Base-by-base conservation (phyloP, 768 basidiomycete genomes). In the Serendipita vermifera region DNA sequence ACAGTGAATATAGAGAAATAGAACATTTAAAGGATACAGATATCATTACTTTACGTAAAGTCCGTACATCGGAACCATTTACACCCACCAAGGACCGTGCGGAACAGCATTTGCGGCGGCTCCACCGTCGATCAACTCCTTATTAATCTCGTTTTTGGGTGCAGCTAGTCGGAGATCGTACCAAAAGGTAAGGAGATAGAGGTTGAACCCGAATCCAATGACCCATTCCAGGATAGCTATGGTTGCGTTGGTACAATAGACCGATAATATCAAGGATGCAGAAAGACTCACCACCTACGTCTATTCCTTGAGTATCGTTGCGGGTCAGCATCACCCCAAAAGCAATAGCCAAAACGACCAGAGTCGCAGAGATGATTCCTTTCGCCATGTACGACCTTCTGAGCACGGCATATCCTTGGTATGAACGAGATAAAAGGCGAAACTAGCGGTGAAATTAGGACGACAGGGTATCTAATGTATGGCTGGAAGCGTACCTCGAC, bases 171-270 rank as follows among this genome's bases (percentile, higher is more conserved):
- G 71, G n/a, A 86, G 73, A 66, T 89, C 87, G 65, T 76, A 83
- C 60, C 67, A 78, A 69, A 85, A 88, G 0, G 84, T 82, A 57
- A 85, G 70, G 36, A 87, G 69, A 66, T 84, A 88, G 61, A 85
- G 74, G 3, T 81, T 81, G 66, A 80, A 87, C 5, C 83, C 78
- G 55, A 87, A 81, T 3, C 77, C 75, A 46, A 89, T 84, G 0
- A 67, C 63, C 86, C 86, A 89, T 66, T 89, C 87, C 5, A 88
- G 62, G 56, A 87, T 66, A n/a, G 75, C 83, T 80, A 39, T 27
- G 6, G n/a, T n/a, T n/a, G n/a, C n/a, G n/a, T n/a, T n/a, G n/a
- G n/a, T n/a, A n/a, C n/a, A n/a, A n/a, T n/a, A 26, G 20, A 26
- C 20, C 32, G n/a, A 3, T 46, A 20, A 26, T 36, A 33, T 29